Conservation (phyloP, 2,329 filamentous ascomycete genomes). For the Aspergillus vadensis region DNA sequence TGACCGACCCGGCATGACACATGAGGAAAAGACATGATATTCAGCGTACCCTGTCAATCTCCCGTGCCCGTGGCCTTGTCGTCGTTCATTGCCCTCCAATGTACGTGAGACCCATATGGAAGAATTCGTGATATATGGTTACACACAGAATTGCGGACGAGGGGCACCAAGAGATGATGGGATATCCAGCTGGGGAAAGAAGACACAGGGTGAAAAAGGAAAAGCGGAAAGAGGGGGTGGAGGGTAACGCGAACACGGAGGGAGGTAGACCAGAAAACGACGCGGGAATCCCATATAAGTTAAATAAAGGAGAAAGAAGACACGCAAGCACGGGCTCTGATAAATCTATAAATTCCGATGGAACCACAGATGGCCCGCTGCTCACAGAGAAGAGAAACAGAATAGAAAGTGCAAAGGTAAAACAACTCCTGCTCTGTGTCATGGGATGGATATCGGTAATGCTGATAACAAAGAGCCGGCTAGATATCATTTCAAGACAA, state of each 20-base stretch:
- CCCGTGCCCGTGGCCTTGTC: slow-evolving; percentile 29
- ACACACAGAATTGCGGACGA: slow-evolving; percentile 34
- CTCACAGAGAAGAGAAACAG: slow-evolving; percentile 22
- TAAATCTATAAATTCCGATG: not conserved
- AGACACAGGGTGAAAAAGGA: slow-evolving; percentile 20
- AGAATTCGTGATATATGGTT: slow-evolving; percentile 35
- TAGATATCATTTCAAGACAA: slow-evolving; percentile 32
- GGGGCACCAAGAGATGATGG: slow-evolving; percentile 37
- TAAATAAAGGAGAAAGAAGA: slow-evolving; percentile 10
- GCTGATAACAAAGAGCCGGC: slow-evolving; percentile 30
- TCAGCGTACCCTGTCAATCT: slow-evolving; percentile 33
- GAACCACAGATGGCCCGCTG: slow-evolving; percentile 17
- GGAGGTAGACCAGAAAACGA: slow-evolving; percentile 21
- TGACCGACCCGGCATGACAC: slow-evolving; percentile 40
- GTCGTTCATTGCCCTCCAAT: slow-evolving; percentile 29
- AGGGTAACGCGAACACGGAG: slow-evolving; percentile 13
- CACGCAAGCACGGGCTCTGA: slow-evolving; percentile 9
- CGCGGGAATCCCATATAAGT: slow-evolving; percentile 18
- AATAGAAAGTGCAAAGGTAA: slow-evolving; percentile 15
- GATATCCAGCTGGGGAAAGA: slow-evolving; percentile 42
- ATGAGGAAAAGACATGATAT: slow-evolving; percentile 39
- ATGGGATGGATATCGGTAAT: slow-evolving; percentile 29
- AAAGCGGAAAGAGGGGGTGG: slow-evolving; percentile 21
- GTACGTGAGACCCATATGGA: slow-evolving; percentile 28
- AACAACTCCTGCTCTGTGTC: slow-evolving; percentile 30